phyloP scores from a whole-genome alignment of 148 eudicot species.

The Chenopodium album region DNA sequence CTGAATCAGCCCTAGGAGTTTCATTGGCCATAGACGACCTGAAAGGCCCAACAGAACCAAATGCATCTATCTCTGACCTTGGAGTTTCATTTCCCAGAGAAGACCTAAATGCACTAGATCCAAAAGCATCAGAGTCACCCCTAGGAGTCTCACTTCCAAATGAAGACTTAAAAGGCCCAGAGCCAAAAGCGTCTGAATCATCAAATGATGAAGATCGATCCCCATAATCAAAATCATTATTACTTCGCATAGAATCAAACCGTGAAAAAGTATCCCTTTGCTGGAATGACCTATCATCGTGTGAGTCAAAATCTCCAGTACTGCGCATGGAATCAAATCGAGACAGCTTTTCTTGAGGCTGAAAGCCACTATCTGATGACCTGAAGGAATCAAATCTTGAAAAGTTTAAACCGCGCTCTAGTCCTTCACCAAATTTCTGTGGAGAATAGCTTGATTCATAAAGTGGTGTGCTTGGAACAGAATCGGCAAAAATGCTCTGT shows the following conservation, averaged over 20 bases:
- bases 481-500: slow-evolving; percentile 61
- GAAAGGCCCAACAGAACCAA: slow-evolving; percentile 36
- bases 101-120: slow-evolving; percentile 58
- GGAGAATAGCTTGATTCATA: slow-evolving; percentile 51
- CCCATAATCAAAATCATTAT: slow-evolving; percentile 53
- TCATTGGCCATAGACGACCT: slow-evolving; percentile 32
- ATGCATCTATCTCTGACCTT: slow-evolving; percentile 39
- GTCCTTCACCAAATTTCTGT: slow-evolving; percentile 37
- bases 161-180: slow-evolving; percentile 37
- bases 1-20: slow-evolving; percentile 39
- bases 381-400: slow-evolving; percentile 88
- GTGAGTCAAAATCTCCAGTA: slow-evolving; percentile 46
- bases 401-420: slow-evolving; percentile 58
- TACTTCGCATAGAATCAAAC: slow-evolving; percentile 75
- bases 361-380: slow-evolving; percentile 61
- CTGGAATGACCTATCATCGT: slow-evolving; percentile 39
- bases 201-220: slow-evolving; percentile 43
- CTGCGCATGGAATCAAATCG: slow-evolving; percentile 79
- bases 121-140: slow-evolving; percentile 61
- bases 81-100: slow-evolving; percentile 55
- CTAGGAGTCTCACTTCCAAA: slow-evolving; percentile 37
- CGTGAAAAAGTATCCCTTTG: slow-evolving; percentile 59
- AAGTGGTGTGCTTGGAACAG: slow-evolving; percentile 71
- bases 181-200: slow-evolving; percentile 44
- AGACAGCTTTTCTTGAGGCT: slow-evolving; percentile 51